These are phyloP conservation scores for Hyaloscypha bicolor DNA, from an alignment of 495 filamentous ascomycete genomes.

Conservation along the genomic window DNA sequence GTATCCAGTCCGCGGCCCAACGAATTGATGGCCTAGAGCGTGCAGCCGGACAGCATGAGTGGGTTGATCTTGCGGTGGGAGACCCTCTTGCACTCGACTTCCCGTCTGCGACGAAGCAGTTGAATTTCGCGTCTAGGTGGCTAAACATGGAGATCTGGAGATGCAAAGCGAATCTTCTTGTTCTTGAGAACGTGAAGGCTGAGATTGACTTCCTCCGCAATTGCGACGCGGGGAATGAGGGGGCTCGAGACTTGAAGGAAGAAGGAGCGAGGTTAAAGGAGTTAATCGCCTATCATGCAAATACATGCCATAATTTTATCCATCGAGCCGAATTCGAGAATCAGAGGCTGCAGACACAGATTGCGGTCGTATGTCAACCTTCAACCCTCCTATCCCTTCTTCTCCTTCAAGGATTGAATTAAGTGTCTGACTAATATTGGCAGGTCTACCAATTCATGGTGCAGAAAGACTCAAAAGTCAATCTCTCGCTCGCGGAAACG, in stretches of 20 bases:
- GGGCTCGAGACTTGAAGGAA: background rate
- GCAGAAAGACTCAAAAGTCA: constrained; percentile 21
- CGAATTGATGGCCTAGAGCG: constrained; percentile 6
- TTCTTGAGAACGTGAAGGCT: background rate
- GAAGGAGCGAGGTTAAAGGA: background rate
- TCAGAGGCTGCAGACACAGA: constrained; percentile 14
- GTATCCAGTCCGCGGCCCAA: background rate
- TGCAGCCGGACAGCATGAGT: constrained; percentile 18
- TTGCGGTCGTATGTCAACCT: constrained; percentile 11
- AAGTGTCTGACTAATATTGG: background rate
- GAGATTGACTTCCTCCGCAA: background rate
- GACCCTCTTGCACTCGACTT: constrained; percentile 15
- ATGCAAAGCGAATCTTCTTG: background rate
- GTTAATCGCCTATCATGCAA: constrained; percentile 8
- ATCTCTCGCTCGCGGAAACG: constrained; percentile 13
- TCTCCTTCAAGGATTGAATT: background rate
- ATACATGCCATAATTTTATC: constrained; percentile 12
- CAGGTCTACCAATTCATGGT: constrained; percentile 27
- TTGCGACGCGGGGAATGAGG: background rate
- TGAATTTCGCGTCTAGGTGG: constrained; percentile 1
- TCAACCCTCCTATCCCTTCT: background rate
- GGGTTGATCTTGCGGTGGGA: background rate
- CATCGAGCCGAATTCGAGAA: constrained; percentile 13
- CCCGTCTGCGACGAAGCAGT: background rate
- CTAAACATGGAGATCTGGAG: background rate